Evolutionary conservation across 805 yeast species (phyloP).

Genomic region (Saccharomycopsis synnaedendra): DNA sequence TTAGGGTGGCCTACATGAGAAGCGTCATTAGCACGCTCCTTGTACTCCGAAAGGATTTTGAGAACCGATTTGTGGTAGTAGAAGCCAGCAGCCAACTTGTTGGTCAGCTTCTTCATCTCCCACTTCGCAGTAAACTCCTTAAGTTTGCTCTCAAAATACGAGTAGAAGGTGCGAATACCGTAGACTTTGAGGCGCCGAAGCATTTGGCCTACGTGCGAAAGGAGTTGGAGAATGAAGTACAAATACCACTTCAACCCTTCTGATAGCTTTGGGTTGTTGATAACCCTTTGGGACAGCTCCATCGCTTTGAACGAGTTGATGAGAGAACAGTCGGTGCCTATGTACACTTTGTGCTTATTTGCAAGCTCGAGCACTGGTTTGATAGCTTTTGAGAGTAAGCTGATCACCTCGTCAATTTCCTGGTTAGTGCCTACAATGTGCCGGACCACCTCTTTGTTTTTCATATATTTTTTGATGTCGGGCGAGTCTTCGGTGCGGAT

Average conservation of each 20-base stretch:
- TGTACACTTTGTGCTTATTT: conserved; percentile 50
- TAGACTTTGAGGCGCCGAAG: conserved; percentile 61
- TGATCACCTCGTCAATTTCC: conserved; percentile 47
- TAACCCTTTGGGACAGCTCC: conserved; percentile 52
- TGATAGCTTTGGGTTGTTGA: conserved; percentile 40
- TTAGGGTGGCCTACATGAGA: conserved; percentile 41
- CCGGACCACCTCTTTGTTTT: conserved; percentile 48
- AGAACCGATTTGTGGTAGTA: conserved; percentile 40
- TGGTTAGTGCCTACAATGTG: conserved; percentile 40
- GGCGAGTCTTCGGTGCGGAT: conserved; percentile 75
- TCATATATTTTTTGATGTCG: conserved; percentile 75
- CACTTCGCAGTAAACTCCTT: conserved; percentile 48
- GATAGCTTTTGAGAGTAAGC: conserved; percentile 50
- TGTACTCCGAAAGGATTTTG: conserved; percentile 33
- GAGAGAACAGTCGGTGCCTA: conserved; percentile 50
- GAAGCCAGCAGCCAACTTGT: conserved; percentile 50
- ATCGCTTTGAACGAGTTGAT: conserved; percentile 63
- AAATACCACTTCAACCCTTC: conserved; percentile 71
- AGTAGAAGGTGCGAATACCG: conserved; percentile 69
- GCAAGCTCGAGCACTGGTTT: conserved; percentile 56
- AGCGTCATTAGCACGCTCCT: conserved; percentile 28
- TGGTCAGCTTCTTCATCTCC: conserved; percentile 49
- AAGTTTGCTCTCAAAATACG: conserved; percentile 50
- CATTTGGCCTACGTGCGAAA: conserved; percentile 66
- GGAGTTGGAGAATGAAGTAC: conserved; percentile 45